Evolutionary conservation across 2,329 filamentous ascomycete species (phyloP).

Genomic region (Periglandula ipomoeae): DNA sequence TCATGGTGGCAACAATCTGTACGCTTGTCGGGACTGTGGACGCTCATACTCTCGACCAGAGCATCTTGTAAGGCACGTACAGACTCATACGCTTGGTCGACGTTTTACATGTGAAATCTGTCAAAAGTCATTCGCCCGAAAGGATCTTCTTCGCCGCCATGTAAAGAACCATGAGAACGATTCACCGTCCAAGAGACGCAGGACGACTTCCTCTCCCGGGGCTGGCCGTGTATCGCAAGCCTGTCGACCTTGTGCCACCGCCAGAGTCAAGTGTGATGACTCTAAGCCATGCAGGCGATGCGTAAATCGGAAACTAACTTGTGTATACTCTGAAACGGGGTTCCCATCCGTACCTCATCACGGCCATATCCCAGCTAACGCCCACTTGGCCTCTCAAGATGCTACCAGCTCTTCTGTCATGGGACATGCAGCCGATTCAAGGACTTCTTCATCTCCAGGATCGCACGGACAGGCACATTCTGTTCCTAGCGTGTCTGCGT

Average conservation of each 20-base stretch:
- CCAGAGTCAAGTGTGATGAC: conserved; percentile 47
- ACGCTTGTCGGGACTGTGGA: conserved; percentile 44
- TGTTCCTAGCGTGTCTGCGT: conserved; percentile 5
- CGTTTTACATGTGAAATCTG: conserved; percentile 41
- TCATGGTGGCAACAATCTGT: conserved; percentile 25
- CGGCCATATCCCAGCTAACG: conserved; percentile 31
- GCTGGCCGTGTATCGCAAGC: conserved; percentile 43
- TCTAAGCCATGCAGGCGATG: conserved; percentile 45
- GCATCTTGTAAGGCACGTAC: conserved; percentile 43
- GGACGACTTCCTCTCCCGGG: conserved; percentile 33
- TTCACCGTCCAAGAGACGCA: conserved; percentile 36
- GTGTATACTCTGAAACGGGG: conserved; percentile 28
- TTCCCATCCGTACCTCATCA: conserved; percentile 34
- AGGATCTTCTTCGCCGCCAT: conserved; percentile 44
- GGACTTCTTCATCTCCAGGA: conserved; percentile 13
- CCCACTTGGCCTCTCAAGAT: conserved; percentile 15
- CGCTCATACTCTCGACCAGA: conserved; percentile 43
- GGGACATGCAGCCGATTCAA: conserved; percentile 1
- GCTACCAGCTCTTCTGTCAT: conserved; percentile 3
- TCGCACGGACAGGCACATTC: conserved; percentile 14
- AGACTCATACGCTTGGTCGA: conserved; percentile 41
- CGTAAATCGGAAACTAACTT: conserved; percentile 35
- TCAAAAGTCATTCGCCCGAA: conserved; percentile 44
- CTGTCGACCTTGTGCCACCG: conserved; percentile 40
- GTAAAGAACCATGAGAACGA: conserved; percentile 42